Evolutionary conservation across 1,284 basidiomycete genomes (phyloP).

Genomic region (Ustilago tritici): DNA sequence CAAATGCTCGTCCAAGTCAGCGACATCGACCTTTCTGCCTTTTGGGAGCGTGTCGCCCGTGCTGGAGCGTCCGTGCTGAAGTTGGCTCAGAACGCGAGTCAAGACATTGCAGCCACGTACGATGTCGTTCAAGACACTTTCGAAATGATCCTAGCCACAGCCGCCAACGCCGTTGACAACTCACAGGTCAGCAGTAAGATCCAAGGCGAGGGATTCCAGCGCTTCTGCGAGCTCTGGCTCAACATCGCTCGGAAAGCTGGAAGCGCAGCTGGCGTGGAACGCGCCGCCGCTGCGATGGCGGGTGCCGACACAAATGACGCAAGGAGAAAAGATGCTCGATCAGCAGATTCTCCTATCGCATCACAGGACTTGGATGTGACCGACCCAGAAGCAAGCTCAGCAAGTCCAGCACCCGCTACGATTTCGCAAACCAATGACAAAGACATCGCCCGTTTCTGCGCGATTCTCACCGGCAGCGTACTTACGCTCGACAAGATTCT

Average conservation of each 20-base stretch:
- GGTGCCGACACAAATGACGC: neutral
- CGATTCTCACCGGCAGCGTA: slow-evolving; percentile 31
- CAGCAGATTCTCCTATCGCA: neutral
- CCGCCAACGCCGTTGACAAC: slow-evolving; percentile 19
- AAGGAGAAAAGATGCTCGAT: neutral
- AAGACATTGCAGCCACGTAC: slow-evolving; percentile 27
- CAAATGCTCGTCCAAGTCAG: slow-evolving; percentile 44
- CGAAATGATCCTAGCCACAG: slow-evolving; percentile 35
- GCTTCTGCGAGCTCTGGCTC: slow-evolving; percentile 55
- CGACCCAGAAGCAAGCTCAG: neutral
- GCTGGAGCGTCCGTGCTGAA: slow-evolving; percentile 39
- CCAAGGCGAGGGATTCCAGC: slow-evolving; percentile 34
- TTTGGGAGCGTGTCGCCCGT: slow-evolving; percentile 57
- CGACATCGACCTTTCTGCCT: slow-evolving; percentile 50
- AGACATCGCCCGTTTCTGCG: slow-evolving; percentile 28
- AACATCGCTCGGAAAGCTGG: slow-evolving; percentile 43
- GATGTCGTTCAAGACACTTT: slow-evolving; percentile 38
- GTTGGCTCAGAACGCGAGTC: slow-evolving; percentile 19
- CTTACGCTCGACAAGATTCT: slow-evolving; percentile 44
- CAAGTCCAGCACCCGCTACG: neutral
- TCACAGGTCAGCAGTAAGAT: slow-evolving; percentile 17
- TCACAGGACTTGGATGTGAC: neutral
- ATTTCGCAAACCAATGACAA: slow-evolving; percentile 12
- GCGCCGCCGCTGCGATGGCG: slow-evolving; percentile 36
- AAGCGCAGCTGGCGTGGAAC: slow-evolving; percentile 34